Conservation (phyloP, 2,329 filamentous ascomycete genomes). For the Chaetomium strumarium region DNA sequence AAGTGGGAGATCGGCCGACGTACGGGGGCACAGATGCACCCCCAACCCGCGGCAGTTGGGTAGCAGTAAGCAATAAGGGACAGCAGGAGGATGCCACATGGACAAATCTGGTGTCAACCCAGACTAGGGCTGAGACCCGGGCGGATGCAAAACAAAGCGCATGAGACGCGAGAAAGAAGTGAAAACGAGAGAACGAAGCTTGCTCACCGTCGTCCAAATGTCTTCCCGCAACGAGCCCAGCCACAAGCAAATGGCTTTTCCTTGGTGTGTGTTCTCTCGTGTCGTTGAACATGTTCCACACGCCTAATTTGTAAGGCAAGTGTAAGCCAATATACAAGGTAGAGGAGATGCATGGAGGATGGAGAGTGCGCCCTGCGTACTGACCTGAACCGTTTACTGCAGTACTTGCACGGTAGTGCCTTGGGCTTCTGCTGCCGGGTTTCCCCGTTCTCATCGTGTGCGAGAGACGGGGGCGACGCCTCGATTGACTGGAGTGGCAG, state of each 20-base stretch:
- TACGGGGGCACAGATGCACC: background rate
- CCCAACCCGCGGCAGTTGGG: background rate
- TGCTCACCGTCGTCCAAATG: constrained; percentile 56
- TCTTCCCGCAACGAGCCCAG: constrained; percentile 57
- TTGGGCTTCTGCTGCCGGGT: constrained; percentile 54
- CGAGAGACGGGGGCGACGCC: constrained; percentile 34
- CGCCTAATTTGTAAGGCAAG: constrained; percentile 42
- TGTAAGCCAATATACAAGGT: constrained; percentile 37
- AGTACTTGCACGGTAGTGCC: constrained; percentile 57
- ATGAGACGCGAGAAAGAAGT: constrained; percentile 4
- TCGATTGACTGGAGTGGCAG: constrained; percentile 50
- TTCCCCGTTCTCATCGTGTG: constrained; percentile 44
- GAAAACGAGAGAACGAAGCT: constrained; percentile 5
- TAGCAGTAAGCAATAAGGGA: background rate
- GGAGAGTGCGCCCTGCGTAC: constrained; percentile 25
- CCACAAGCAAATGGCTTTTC: constrained; percentile 58
- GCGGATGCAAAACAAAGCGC: constrained; percentile 13
- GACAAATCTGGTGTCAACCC: constrained; percentile 8
- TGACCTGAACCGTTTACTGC: constrained; percentile 57
- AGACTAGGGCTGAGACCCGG: constrained; percentile 5
- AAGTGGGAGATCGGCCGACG: background rate
- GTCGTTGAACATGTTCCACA: constrained; percentile 59
- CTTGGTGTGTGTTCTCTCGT: constrained; percentile 59
- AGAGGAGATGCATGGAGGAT: constrained; percentile 23
- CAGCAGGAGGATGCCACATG: background rate